Evolutionary conservation across 345 rosid species (phyloP), one percentile per base, ranked within the genome.

Genomic region (Hevea brasiliensis): DNA sequence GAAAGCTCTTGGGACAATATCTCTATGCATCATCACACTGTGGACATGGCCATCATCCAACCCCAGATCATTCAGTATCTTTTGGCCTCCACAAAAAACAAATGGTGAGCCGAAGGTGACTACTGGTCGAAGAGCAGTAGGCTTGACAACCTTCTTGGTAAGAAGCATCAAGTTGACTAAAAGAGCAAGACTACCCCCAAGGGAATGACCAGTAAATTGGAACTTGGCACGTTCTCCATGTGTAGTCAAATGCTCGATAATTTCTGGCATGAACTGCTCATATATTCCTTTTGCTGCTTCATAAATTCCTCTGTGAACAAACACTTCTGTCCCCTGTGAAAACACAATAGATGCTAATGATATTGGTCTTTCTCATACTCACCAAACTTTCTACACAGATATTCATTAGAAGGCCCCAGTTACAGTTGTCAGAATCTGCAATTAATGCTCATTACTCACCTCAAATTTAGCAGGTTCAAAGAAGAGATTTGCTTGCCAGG

Each of bases 1-100:
- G 87, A 92, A 94, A 55, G 98, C 97, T 87, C 97, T 83, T 23
- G 98, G 98, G 47, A 94, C 95, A 3, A 92, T 94, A 77, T 94
- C 98, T 75, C 97, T 83, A 56, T 94, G 98, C 98, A 92, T 90
- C 81, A 90, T 83, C 70, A 92, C 93, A 62, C 83, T 83, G 8
- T 85, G 90, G 51, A 89, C 77, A 72, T 89, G 90, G 80, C 78
- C 78, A 42, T 94, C 97, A 54, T 90, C 97, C 82, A 94, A 72
- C 29, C 95, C 97, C 71, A 94, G 74, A 72, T 84, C 77, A 7
- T 75, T 75, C 35, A 94, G 82, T 72, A 94, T 69, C 84, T 80
- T 88, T 54, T 89, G 86, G 61, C 98, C 97, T 8, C 93, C 95
- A 47, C 97, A 90, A 72, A 92, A 86, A 76, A 94, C 89, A 81